Evolutionary conservation across 129 eudicot species (phyloP), one percentile per base, ranked within the genome.

Genomic region (Rutidosis leptorrhynchoides): DNA sequence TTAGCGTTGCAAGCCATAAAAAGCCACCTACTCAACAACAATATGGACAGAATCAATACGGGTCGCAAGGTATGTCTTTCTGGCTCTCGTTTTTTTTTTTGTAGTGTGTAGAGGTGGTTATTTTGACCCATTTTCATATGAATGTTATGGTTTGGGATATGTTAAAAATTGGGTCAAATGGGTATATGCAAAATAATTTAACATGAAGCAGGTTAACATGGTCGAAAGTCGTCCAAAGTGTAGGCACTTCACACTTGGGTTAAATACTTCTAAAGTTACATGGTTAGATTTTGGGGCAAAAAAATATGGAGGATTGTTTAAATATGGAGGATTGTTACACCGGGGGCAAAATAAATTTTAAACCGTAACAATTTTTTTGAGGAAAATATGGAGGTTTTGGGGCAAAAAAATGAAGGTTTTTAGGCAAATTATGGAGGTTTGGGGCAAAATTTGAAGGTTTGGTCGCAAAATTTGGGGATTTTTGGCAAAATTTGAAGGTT

Each of bases 1-100:
- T 87, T 35, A 85, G 95, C 49, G 90, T 81, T 72, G 97, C 95
- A 4, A 90, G 95, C 33, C 97, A 95, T 43, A 82, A 87, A 70
- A 90, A 87, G 62, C 76, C 89, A 49, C 73, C 88, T 43, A 29
- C 81, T 22, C 85, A 68, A 43, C 95, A 84, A 66, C 82, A 59
- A 22, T 78, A 66, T 61, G 69, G 74, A 21, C 93, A 80, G 27
- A 67, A 61, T 49, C 80, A 75, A 28, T 83, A 62, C 71, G 65
- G 88, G 56, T 86, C 95, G 56, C 93, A 89, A 83, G 96, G 96
- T 89, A 75, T 74, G 48, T 35, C 32, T 49, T 68, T 51, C 19
- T 65, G 54, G 52, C 49, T 49, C 52, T 10, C 17, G 10, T 62
- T 63, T 15, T 9, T n/a, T n/a, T n/a, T 26, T n/a, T 23, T 5